phyloP scores from a whole-genome alignment of 2,329 filamentous ascomycete genomes.

The Fusarium heterosporum region DNA sequence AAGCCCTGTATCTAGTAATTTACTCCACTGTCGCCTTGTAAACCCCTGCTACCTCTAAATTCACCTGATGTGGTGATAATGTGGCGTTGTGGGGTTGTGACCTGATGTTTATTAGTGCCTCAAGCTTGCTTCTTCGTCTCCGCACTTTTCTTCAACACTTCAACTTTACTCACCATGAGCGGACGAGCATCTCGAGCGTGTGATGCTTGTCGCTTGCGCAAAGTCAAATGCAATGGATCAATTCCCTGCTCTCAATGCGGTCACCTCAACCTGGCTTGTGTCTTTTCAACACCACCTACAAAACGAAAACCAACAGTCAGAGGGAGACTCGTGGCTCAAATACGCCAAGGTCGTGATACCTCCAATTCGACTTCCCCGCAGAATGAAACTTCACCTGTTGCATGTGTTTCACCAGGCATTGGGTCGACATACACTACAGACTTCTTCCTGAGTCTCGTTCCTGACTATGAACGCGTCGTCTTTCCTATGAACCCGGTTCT shows the following conservation, averaged over 20 bases:
- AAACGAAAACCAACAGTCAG: slow-evolving; percentile 53
- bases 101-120: neutral
- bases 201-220: slow-evolving; percentile 55
- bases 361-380: slow-evolving; percentile 27
- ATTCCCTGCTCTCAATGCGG: slow-evolving; percentile 53
- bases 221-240: slow-evolving; percentile 52
- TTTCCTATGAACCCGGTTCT: slow-evolving; percentile 55
- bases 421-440: slow-evolving; percentile 41
- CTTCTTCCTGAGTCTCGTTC: slow-evolving; percentile 52
- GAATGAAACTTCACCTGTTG: slow-evolving; percentile 12
- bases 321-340: slow-evolving; percentile 52
- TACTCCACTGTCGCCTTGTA: no score
- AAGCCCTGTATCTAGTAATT: no score
- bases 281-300: slow-evolving; percentile 49
- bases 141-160: neutral
- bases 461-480: slow-evolving; percentile 52
- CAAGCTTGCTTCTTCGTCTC: slow-evolving; percentile 2
- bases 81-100: slow-evolving; percentile 13
- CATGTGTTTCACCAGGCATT: slow-evolving; percentile 17
- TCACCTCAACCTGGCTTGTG: slow-evolving; percentile 51
- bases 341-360: slow-evolving; percentile 47
- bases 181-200: slow-evolving; percentile 48
- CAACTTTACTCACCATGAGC: slow-evolving; percentile 5
- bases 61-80: neutral
- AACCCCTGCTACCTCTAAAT: no score